Evolutionary conservation across 2,329 filamentous ascomycete genomes (phyloP), one percentile per base, ranked within the genome.

Genomic region (Cladosporium sp.): DNA sequence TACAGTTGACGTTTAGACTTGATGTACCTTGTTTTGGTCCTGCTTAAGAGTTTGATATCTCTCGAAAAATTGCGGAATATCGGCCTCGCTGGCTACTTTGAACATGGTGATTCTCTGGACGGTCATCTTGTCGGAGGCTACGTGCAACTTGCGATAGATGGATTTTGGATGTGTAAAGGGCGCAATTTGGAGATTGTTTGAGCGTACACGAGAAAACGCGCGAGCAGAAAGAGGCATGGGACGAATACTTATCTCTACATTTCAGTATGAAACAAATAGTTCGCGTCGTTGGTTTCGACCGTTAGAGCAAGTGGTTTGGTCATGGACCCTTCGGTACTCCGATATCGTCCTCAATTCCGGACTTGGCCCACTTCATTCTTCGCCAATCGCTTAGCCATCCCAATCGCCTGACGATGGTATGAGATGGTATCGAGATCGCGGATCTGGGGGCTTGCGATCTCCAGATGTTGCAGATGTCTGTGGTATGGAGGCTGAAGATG

Each of bases 71-170:
- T 76, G 73, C 32, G 78, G 73, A 26, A 80, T 78, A 67, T 83
- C 79, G 57, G 76, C 78, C 49, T 80, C 79, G 54, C 81, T 78
- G 66, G 82, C 79, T 65, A 85, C 77, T 71, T 85, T 85, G 80
- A 86, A 86, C 67, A 84, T 77, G 34, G 83, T 85, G 68, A 85
- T 78, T 59, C 84, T 80, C 70, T 84, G 80, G 71, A 85, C 80
- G 12, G 72, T 66, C 72, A 74, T 74, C 32, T 58, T 73, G 59
- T 41, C 62, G 59, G 59, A n/a, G 38, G 24, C 34, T 10, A 21
- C 18, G 49, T 63, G 34, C n/a, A 55, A 28, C 14, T 54, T 8
- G n/a, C 60, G 60, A 52, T 12, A 21, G 26, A 8, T 10, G 14
- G 14, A 1, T 4, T 32, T 63, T 12, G 30, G 24, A 21, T 18